Conservation (phyloP, 805 yeast species). For the Metschnikowia kofuensis region DNA sequence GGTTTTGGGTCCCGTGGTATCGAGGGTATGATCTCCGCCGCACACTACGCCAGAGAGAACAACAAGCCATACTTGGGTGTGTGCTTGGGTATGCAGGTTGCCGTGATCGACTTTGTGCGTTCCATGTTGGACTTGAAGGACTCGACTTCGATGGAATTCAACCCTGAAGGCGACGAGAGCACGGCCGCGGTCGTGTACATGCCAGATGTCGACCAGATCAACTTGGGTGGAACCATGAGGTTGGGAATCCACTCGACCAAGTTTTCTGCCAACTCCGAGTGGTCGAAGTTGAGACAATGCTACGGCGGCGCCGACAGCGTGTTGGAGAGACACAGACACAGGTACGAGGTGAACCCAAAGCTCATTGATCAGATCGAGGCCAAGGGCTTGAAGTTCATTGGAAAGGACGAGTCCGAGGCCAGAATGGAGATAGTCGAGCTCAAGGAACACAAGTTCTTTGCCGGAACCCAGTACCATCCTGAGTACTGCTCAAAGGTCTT, state of each 20-base stretch:
- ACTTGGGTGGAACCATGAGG: slow-evolving; percentile 99
- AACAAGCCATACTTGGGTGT: slow-evolving; percentile 93
- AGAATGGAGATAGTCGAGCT: slow-evolving; percentile 95
- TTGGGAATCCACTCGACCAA: slow-evolving; percentile 89
- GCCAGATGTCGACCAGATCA: slow-evolving; percentile 97
- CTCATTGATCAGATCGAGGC: slow-evolving; percentile 67
- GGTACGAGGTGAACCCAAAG: slow-evolving; percentile 94
- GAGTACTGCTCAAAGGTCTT: slow-evolving; percentile 95
- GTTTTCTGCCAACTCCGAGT: slow-evolving; percentile 65
- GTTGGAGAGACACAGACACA: slow-evolving; percentile 95
- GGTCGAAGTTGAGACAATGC: slow-evolving; percentile 69
- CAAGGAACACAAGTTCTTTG: slow-evolving; percentile 82
- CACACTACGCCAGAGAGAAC: slow-evolving; percentile 97
- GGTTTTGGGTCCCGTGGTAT: slow-evolving; percentile 97
- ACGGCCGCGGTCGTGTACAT: slow-evolving; percentile 85
- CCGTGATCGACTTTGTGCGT: slow-evolving; percentile 90
- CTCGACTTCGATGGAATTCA: slow-evolving; percentile 83
- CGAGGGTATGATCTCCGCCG: slow-evolving; percentile 97
- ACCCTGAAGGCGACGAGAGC: slow-evolving; percentile 55
- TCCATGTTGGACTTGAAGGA: slow-evolving; percentile 64
- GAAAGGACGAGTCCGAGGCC: slow-evolving; percentile 83
- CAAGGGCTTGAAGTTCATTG: slow-evolving; percentile 83
- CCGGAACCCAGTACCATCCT: slow-evolving; percentile 98
- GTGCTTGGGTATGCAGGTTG: slow-evolving; percentile 95
- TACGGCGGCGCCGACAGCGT: slow-evolving; percentile 72